Evolutionary conservation across 2,329 filamentous ascomycete genomes (phyloP), one percentile per base, ranked within the genome.

Genomic region (Ceratocystis diversiconidia): DNA sequence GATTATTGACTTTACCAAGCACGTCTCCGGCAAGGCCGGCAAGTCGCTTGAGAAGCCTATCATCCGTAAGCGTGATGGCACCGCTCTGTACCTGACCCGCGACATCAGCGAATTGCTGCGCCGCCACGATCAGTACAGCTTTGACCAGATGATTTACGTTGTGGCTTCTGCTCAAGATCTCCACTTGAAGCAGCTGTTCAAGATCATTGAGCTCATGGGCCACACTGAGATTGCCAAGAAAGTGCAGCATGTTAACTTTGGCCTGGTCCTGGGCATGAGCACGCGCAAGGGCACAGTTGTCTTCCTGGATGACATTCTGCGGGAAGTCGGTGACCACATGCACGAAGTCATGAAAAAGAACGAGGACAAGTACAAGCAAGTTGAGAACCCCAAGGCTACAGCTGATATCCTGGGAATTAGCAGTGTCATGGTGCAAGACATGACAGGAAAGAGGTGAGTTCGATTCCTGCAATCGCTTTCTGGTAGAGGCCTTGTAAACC

Each of bases 361-460:
- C 75, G 82, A 88, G 71, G 80, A 82, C 73, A 99, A 99, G 80
- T 99, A 97, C 76, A 78, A 85, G 66, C 91, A 96, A 76, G 87
- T 99, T 22, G 88, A 87, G 72, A 80, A 97, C 74, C 92, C 92
- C 0, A 85, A 85, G 65, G 82, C 84, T 65, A 88, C 86, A 8
- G 91, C 94, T 68, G 94, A 97, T 77, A 90, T 84, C 10, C 82
- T 97, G 2, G 94, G 92, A 69, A 96, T 97, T 73, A 92, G 88
- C 69, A 88, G 89, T 73, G 92, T 97, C 73, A 97, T 97, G 91
- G 90, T 96, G 22, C 92, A 97, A 76, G 94, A 97, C 73, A 96
- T 97, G 90, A 88, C 84, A 70, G 94, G 92, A 74, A 97, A 96
- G 84, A 84, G 68, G 68, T 69, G 36, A 63, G 68, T 48, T 62